Base-by-base conservation (phyloP, 352 stramenopile species). In the Salisapilia sapeloensis region DNA sequence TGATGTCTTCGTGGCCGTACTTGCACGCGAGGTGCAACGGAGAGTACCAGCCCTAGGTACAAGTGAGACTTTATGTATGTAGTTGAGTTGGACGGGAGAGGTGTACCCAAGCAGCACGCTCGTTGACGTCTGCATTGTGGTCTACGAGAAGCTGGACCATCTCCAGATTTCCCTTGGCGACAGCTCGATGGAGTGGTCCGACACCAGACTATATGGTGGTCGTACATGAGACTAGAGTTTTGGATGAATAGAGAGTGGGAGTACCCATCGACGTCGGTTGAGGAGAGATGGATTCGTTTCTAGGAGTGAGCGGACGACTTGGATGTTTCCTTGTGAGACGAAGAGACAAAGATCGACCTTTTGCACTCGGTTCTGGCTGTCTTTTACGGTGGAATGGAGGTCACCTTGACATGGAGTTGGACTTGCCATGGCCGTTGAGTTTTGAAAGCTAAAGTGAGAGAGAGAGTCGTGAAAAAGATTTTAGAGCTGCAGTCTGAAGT, bases 11-110 rank as follows among this genome's bases (percentile, higher is more conserved):
- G 24, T 72, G 49, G 13, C 67, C 71, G 28, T 48, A 44, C 22
- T 80, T 81, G 53, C 64, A 80, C 4, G 71, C 71, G 28, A 87
- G 51, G 34, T 87, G 71, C 13, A 87, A 54, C 6, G 71, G 71
- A 11, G 71, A 51, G 44, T 82, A 87, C 67, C 71, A 83, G 19
- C 71, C 71, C 62, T 77, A 32, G 13, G 18, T 20, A n/a, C 28
- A 24, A 38, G 35, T 0, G 12, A 3, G 17, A 14, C 25, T 10
- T 7, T n/a, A 26, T 28, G 20, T 26, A n/a, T 13, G 28, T n/a
- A 26, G 11, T 26, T 24, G 33, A 39, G 6, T 31, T 12, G 11
- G 1, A 14, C 10, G 9, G 5, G 11, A 11, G 30, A 3, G n/a
- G 32, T 41, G 38, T 33, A 75, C 62, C 71, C 71, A 87, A 2